Base-by-base conservation (phyloP, 2,329 filamentous ascomycete genomes). In the Keithomyces neogunnii region DNA sequence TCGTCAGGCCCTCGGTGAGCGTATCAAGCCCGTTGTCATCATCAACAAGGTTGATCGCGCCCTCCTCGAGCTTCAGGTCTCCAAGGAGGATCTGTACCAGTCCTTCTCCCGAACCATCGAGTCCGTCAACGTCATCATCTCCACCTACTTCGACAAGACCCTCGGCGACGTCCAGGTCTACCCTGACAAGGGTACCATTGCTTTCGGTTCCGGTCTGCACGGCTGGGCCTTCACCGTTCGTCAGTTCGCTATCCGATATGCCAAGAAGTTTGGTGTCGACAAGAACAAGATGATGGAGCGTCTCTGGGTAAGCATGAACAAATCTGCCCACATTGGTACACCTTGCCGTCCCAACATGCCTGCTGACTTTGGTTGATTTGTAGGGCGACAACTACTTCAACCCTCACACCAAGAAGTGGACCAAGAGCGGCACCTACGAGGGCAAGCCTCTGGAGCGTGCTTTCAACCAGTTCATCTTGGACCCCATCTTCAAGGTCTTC, bases 21-120 rank as follows among this genome's bases (percentile, higher is more conserved):
- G 93, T 80, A 99, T 99, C 78, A 97, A 97, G 88, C 93, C 93
- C 68, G 92, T 99, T 69, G 84, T 96, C 72, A 88, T 96, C 77
- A 96, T 99, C 85, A 99, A 99, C 90, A 99, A 99, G 88, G 93
- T 99, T 75, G 93, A 99, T 73, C 92, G 93, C 79, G 91, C 93
- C 77, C 89, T 99, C 70, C 90, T 99, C 73, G 93, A 99, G 80
- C 85, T 99, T 60, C 93, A 99, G 81, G 86, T 96, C 69, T 86
- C 84, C 76, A 96, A 97, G 86, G 93, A 99, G 80, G 93, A 99
- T 71, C 80, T 99, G 63, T 99, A 96, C 86, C 92, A 97, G 82
- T 96, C 92, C 73, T 99, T 99, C 87, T 91, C 89, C 60, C 88
- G 92, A 86, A 96, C 93, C 73, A 91, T 99, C 69, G 93, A 99